phyloP scores from a whole-genome alignment of 176 grass and related monocot genomes.

The Raddia distichophylla region DNA sequence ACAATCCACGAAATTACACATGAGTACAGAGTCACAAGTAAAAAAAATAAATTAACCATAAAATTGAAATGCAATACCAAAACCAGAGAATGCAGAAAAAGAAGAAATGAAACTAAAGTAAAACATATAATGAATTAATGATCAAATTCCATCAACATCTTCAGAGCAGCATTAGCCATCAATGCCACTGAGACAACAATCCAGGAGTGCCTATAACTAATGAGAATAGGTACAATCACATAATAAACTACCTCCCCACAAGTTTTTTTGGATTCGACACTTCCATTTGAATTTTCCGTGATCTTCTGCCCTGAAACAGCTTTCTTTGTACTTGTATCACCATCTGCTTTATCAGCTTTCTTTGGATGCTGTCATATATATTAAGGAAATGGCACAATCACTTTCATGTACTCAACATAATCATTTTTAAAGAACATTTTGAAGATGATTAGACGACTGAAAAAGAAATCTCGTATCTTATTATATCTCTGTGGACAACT shows the following conservation, averaged over 20 bases:
- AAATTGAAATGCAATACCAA: constrained; percentile 28
- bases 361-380: constrained; percentile 47
- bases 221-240: constrained; percentile 6
- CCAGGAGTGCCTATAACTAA: constrained; percentile 2
- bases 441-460: neutral
- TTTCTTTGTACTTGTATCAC: constrained; percentile 62
- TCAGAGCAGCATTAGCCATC: constrained; percentile 24
- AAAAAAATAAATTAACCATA: neutral
- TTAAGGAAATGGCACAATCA: constrained; percentile 13
- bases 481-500: neutral
- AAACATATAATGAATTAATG: constrained; percentile 6
- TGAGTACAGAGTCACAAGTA: constrained; percentile 15
- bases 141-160: constrained; percentile 7
- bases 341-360: constrained; percentile 68
- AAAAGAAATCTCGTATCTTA: neutral
- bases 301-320: constrained; percentile 51
- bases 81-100: constrained; percentile 8
- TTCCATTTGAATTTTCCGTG: constrained; percentile 52
- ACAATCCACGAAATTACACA: constrained; percentile 1
- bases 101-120: constrained; percentile 5
- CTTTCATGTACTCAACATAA: neutral
- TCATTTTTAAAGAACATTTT: neutral
- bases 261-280: constrained; percentile 49
- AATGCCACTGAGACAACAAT: constrained; percentile 1
- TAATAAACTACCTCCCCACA: constrained; percentile 49